phyloP scores from a whole-genome alignment of 2,329 filamentous ascomycete species.

The Colletotrichum musae region DNA sequence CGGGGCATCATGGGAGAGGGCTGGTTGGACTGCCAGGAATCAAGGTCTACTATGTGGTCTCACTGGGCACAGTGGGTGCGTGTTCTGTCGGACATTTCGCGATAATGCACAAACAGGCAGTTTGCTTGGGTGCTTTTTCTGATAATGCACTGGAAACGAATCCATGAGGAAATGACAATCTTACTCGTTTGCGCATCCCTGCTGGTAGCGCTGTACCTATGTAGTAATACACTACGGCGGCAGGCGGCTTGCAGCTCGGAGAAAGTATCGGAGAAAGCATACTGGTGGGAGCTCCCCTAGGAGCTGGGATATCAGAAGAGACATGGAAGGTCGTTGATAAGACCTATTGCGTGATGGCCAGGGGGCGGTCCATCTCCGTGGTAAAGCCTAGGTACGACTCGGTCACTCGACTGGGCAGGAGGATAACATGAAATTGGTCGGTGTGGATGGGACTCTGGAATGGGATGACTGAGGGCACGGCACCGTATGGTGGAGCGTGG shows the following conservation, averaged over 20 bases:
- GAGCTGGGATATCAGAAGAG: not conserved
- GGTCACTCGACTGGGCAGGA: not conserved
- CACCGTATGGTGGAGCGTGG: not conserved
- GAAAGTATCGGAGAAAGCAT: slow-evolving; percentile 21
- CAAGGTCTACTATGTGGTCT: not conserved
- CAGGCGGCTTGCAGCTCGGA: slow-evolving; percentile 7
- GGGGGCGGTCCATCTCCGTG: not conserved
- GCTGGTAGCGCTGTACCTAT: not conserved
- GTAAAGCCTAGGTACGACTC: not conserved
- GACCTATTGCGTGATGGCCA: not conserved
- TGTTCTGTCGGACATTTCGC: no score
- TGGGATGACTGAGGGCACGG: not conserved
- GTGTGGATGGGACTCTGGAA: not conserved
- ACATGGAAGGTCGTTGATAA: not conserved
- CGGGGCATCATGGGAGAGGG: not conserved
- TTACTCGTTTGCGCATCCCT: no score
- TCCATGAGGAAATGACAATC: no score
- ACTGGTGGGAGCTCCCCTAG: no score
- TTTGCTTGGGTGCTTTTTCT: no score
- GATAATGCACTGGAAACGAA: no score
- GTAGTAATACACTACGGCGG: not conserved
- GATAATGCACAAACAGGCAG: no score
- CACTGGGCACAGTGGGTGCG: not conserved
- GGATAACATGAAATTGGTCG: not conserved
- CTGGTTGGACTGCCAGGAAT: not conserved